A percentile compares a stretch with the other conserved stretches of the same genome.
Evolutionary conservation across 108 stramenopile species (phyloP).

Genomic region (Thalassiosira profunda): DNA sequence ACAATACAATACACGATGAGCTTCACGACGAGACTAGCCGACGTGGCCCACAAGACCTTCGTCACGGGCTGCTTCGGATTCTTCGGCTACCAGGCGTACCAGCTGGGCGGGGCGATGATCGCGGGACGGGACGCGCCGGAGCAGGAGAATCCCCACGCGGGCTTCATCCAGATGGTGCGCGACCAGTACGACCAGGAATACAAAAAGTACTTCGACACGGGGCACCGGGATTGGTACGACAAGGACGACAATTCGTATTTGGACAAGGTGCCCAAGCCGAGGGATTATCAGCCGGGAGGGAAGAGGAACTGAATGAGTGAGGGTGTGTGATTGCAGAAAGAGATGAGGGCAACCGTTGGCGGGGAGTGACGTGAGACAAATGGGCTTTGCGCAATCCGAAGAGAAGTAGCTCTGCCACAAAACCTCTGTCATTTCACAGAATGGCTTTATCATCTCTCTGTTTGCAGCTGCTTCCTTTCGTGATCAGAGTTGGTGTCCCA

Average conservation of each 20-base stretch:
- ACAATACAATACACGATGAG: slow-evolving; percentile 36
- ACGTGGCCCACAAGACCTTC: slow-evolving; percentile 72
- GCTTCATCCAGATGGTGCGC: slow-evolving; percentile 65
- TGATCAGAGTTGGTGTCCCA: too few species aligned
- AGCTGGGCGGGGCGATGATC: slow-evolving; percentile 58
- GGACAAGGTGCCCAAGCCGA: slow-evolving; percentile 66
- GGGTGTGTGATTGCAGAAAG: too few species aligned
- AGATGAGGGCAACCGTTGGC: too few species aligned
- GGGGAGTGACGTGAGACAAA: too few species aligned
- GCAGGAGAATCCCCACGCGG: slow-evolving; percentile 47
- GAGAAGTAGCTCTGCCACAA: too few species aligned
- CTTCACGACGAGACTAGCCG: slow-evolving; percentile 55
- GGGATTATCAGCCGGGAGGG: slow-evolving; percentile 50
- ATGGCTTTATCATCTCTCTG: too few species aligned
- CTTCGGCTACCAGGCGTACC: slow-evolving; percentile 65
- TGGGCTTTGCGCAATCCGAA: too few species aligned
- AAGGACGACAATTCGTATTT: slow-evolving; percentile 84
- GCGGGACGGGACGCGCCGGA: slow-evolving; percentile 19
- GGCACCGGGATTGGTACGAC: slow-evolving; percentile 82
- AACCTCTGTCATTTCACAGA: too few species aligned
- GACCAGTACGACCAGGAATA: slow-evolving; percentile 82
- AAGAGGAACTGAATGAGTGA: slow-evolving; percentile 47
- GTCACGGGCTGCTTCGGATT: slow-evolving; percentile 63
- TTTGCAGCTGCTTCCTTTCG: too few species aligned
- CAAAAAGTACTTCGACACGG: slow-evolving; percentile 57